Evolutionary conservation across 2,329 filamentous ascomycete genomes (phyloP), one percentile per base, ranked within the genome.

Genomic region (Cladophialophora immunda): DNA sequence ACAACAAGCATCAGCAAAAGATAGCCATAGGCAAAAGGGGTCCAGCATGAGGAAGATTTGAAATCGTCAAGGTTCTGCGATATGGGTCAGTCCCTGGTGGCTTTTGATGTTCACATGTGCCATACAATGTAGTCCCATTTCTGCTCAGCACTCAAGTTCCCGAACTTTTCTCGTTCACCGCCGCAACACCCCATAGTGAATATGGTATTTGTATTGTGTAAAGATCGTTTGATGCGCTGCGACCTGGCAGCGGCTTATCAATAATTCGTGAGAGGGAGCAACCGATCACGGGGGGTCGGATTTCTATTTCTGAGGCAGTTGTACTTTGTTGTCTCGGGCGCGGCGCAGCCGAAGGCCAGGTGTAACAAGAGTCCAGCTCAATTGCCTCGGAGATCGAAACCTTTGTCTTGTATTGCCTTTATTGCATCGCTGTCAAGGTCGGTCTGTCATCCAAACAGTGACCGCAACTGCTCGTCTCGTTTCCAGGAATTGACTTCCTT

Each of bases 61-160:
- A 97, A 98, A 79, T 98, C 94, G 61, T 83, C 77, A 19, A 86
- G 79, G 76, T 84, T 86, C 84, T 86, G 71, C 59, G 68, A 58
- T 22, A 47, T 38, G 27, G 17, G 62, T 71, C 52, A 67, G 52
- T 54, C 62, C 19, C 66, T 63, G 3, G 41, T 52, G 69, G 30
- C 71, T 65, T 65, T 47, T 17, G 15, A 4, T 1, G 1, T 45
- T 19, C n/a, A 52, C 56, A 53, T 8, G 41, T 1, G 19, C 81
- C 90, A 76, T 81, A 93, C 91, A 77, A 98, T 94, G 78, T 94
- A 97, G 75, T 94, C 92, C 94, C 94, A 98, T 84, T 93, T 91
- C 81, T 95, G 92, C 80, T 97, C 94, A 67, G 92, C 89, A 70
- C 87, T 85, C 69, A 94, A 86, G 70, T 90, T 85, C 71, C 84